Base-by-base conservation (phyloP, 176 grass and related monocot genomes). In the Secale cereale region DNA sequence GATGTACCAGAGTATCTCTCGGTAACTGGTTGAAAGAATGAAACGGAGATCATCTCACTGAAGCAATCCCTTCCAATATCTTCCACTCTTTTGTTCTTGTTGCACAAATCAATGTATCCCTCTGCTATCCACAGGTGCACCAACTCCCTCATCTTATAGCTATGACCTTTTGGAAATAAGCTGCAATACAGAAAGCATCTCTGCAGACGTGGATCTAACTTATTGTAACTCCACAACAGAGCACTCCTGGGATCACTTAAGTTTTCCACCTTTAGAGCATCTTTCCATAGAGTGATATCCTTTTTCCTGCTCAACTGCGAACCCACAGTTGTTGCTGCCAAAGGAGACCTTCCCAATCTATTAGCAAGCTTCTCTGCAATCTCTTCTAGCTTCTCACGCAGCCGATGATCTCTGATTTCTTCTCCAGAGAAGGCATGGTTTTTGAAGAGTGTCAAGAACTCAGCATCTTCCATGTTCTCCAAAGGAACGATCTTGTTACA, bases 191-290 rank as follows among this genome's bases (percentile, higher is more conserved):
- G 20, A 40, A 73, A 73, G 72, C 79, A 82, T 15, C 72, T 40
- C 13, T 82, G 86, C 2, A 87, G 4, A 41, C 6, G 2, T 29
- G 43, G 60, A 62, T 81, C 29, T 45, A 88, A 69, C 32, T 61
- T 75, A 25, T 70, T 17, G 3, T 70, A 87, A 45, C 86, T 88
- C 86, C 86, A 83, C 13, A 37, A 5, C 0, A 88, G 61, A 69
- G 63, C 6, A 0, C 0, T 60, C 23, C 0, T 72, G 2, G 80
- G 37, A 2, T 78, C 80, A 2, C n/a, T 70, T 8, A 83, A 33
- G 0, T 20, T 27, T 6, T 17, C 5, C 0, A 1, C 3, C 0
- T 32, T 20, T 4, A 83, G 10, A 13, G 46, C 54, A 45, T 0
- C 15, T 10, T 13, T 78, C 79, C 86, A 88, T 70, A 4, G 0